Evolutionary conservation across 768 basidiomycete species (phyloP), one percentile per base, ranked within the genome.

Genomic region (Hericium erinaceus): DNA sequence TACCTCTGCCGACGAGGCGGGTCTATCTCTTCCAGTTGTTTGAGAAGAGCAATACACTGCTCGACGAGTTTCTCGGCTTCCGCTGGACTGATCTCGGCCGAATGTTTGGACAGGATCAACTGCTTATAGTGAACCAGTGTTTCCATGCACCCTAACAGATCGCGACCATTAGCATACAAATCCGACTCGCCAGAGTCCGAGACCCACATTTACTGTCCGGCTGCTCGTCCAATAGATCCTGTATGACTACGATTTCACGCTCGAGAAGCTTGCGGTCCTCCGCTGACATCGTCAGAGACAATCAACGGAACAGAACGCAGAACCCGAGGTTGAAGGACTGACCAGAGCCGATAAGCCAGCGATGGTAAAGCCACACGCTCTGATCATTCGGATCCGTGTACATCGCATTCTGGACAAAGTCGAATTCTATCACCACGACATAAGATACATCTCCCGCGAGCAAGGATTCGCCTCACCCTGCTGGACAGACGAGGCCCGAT

Each of bases 321-420:
- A 15, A 44, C 8, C 16, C 11, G 48, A n/a, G 11, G 33, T 38
- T 39, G 39, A 10, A 33, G n/a, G n/a, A 44, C 78, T 59, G 65
- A 87, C 94, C 87, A 60, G 80, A 70, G 8, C 92, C 92, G 54
- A 98, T 80, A 2, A 99, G 77, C 94, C 95, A 98, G n/a, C 94
- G 83, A 66, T 98, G 97, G 69, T 98, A 99, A 57, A 99, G 83
- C 97, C 97, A 99, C 0, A 91, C 92, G 59, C 92, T 93, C 69
- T 98, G 95, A 69, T 98, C 95, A 48, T 84, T 83, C 3, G 97
- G 97, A 66, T 98, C 95, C 0, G 95, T 97, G 72, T 94, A 99
- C 74, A 98, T 82, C 1, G 95, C 97, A 66, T 95, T 93, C 64
- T 84, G 80, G 13, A 98, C 85, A 8, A 98, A 77, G 41, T 94